Base-by-base conservation (phyloP, 2,329 filamentous ascomycete genomes). In the Diaporthe capsici region DNA sequence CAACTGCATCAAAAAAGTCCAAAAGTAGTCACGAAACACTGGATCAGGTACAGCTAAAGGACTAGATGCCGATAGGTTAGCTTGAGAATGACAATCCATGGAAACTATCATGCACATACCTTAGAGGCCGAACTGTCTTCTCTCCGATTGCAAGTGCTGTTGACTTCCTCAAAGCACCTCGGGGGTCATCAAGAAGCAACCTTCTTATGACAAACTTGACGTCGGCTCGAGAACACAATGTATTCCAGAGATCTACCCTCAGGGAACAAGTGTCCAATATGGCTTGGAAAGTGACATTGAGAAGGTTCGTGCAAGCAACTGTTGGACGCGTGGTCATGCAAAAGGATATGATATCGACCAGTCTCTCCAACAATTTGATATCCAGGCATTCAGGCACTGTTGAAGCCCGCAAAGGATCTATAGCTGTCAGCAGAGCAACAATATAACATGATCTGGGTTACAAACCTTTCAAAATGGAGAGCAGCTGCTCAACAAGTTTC, bases 401-500 rank as follows among this genome's bases (percentile, higher is more conserved):
- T 3, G 31, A 49, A 10, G 77, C 78, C 10, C 80, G 77, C 4
- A 77, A 44, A 2, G 78, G 73, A 42, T 77, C 76, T 76, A 68
- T 3, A 20, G 37, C 44, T 55, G 75, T 76, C 49, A 76, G 65
- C 39, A 4, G 55, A 61, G 37, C 4, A 31, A 31, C 42, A 42
- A 47, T 5, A 28, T 8, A 61, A 3, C 5, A 47, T 1, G 1
- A 10, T 13, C 12, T 25, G 25, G 17, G 28, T 7, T 10, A 77
- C 82, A 77, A 86, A 89, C 90, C 89, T 83, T 87, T 86, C 28
- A 94, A 83, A 49, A 92, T 87, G 57, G 86, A 81, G 22, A 90
- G 82, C 65, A 93, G 86, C 76, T 87, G 89, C 72, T 91, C 88
- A 31, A 93, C 84, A n/a, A 93, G 84, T 74, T 87, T 86, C 55